These are phyloP conservation scores for Tetrahymena borealis DNA, from an alignment of 73 alveolate genomes.

Conservation along the genomic window DNA sequence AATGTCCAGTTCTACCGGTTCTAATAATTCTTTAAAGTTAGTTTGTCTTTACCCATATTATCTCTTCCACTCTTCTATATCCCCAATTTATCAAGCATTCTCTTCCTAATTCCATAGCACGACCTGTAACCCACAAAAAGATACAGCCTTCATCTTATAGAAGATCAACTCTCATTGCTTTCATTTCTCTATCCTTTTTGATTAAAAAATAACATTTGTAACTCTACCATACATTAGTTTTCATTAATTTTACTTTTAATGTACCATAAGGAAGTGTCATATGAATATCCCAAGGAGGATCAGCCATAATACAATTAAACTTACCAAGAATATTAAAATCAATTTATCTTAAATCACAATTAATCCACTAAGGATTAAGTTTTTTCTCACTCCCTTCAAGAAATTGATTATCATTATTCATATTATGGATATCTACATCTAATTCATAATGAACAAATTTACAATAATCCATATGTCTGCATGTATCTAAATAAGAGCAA, in stretches of 20 bases:
- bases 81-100: constrained; percentile 93
- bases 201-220: neutral
- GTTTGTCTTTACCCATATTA: constrained; percentile 96
- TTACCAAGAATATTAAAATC: constrained; percentile 77
- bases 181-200: neutral
- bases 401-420: constrained; percentile 5
- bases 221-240: neutral
- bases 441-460: constrained; percentile 72
- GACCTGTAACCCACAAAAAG: constrained; percentile 97
- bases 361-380: constrained; percentile 79
- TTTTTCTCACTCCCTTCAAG: constrained; percentile 33
- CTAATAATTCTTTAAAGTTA: constrained; percentile 89
- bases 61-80: constrained; percentile 88
- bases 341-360: constrained; percentile 75
- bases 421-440: constrained; percentile 56
- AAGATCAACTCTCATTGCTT: constrained; percentile 71
- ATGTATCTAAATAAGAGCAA: constrained; percentile 93
- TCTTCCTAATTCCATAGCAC: constrained; percentile 97
- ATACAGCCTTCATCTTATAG: constrained; percentile 81
- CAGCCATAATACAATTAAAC: constrained; percentile 93
- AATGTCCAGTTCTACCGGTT: constrained; percentile 98
- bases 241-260: constrained; percentile 83
- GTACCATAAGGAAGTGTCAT: constrained; percentile 97
- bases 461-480: constrained; percentile 75
- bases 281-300: constrained; percentile 99